Conservation (phyloP, 2,329 filamentous ascomycete genomes). For the Sporothrix inflata region DNA sequence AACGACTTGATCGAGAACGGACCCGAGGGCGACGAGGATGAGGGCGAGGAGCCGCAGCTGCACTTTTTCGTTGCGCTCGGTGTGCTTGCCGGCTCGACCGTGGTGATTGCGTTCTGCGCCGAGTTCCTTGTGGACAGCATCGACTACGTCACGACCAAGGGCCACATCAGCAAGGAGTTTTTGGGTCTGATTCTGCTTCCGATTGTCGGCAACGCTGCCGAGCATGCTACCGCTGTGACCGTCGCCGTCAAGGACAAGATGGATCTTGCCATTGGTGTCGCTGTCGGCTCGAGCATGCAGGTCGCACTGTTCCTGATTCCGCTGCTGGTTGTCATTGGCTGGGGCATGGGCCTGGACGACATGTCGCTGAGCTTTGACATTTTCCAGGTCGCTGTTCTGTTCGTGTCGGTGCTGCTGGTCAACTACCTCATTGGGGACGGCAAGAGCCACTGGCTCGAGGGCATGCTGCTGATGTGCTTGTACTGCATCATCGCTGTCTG, state of each 20-base stretch:
- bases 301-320: conserved; percentile 80
- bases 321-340: conserved; percentile 75
- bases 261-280: conserved; percentile 80
- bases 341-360: conserved; percentile 69
- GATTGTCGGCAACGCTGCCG: conserved; percentile 78
- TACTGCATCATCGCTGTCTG: conserved; percentile 78
- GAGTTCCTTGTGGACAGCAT: conserved; percentile 76
- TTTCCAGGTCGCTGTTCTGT: conserved; percentile 85
- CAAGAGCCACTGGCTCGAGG: conserved; percentile 81
- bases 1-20: conserved; percentile 37
- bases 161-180: conserved; percentile 68
- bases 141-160: conserved; percentile 62
- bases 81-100: conserved; percentile 73
- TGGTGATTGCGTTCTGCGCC: conserved; percentile 77
- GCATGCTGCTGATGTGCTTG: conserved; percentile 72
- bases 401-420: conserved; percentile 80
- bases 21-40: conserved; percentile 62
- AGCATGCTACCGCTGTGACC: conserved; percentile 79
- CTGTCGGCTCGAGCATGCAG: conserved; percentile 79
- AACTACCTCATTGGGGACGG: conserved; percentile 87
- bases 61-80: conserved; percentile 71
- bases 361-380: conserved; percentile 87
- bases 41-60: conserved; percentile 74
- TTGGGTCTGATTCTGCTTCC: conserved; percentile 76
- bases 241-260: conserved; percentile 85